These are phyloP conservation scores for Amoeboradix gromovi DNA, from an alignment of 371 early-diverging fungal genomes.

Conservation along the genomic window DNA sequence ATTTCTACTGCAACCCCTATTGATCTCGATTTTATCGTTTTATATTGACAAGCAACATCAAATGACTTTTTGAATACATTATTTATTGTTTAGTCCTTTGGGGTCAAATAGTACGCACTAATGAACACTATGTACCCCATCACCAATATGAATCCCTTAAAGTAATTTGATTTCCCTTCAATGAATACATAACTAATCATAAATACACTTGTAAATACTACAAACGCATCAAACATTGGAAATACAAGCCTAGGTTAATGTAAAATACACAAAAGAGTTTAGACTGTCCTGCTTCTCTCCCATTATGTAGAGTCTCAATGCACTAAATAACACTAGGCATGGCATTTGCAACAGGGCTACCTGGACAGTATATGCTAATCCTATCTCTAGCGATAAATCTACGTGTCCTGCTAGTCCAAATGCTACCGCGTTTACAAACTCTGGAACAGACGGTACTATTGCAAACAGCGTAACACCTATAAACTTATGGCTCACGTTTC, in stretches of 20 bases:
- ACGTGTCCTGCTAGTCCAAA: conserved; percentile 78
- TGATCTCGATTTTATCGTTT: too few relatives aligned
- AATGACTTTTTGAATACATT: too few relatives aligned
- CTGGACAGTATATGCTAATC: conserved; percentile 78
- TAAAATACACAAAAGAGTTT: neutral
- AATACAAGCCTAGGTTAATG: conserved; percentile 46
- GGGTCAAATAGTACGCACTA: conserved; percentile 43
- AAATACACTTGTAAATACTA: conserved; percentile 19
- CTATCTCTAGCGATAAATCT: conserved; percentile 75
- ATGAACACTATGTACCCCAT: conserved; percentile 49
- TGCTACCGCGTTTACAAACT: conserved; percentile 83
- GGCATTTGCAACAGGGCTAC: conserved; percentile 83
- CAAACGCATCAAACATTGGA: conserved; percentile 59
- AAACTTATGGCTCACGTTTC: conserved; percentile 48
- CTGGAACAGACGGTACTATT: conserved; percentile 77
- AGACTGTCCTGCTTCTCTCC: conserved; percentile 16
- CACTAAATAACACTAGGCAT: conserved; percentile 1
- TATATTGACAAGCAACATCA: too few relatives aligned
- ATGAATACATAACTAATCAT: conserved; percentile 39
- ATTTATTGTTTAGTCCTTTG: conserved; percentile 4
- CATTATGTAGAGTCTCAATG: conserved; percentile 17
- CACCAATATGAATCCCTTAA: conserved; percentile 68
- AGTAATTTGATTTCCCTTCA: conserved; percentile 79
- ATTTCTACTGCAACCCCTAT: too few relatives aligned
- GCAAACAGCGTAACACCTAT: conserved; percentile 74